These are phyloP conservation scores for Tetracentron sinense DNA, from an alignment of 164 flowering plant genomes.

Conservation along the genomic window DNA sequence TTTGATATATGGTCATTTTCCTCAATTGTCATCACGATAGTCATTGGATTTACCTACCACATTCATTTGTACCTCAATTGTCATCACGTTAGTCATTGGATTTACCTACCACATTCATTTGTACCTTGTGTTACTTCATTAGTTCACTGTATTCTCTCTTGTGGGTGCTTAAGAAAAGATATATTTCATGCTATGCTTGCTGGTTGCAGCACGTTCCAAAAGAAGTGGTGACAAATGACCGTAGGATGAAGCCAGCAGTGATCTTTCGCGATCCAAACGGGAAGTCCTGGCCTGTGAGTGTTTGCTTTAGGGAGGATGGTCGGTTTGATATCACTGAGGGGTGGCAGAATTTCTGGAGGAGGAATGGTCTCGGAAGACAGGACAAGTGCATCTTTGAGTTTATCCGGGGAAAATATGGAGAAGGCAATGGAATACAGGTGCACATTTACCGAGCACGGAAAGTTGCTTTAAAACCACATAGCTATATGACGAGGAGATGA, in stretches of 20 bases:
- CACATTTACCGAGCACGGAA: neutral
- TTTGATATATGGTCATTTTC: no score
- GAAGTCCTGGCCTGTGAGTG: slow-evolving; percentile 16
- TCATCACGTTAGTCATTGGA: no score
- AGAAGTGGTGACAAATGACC: neutral
- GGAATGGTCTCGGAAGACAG: neutral
- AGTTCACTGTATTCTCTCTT: no score
- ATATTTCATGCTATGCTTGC: neutral
- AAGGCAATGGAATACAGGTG: neutral
- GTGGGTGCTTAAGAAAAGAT: no score
- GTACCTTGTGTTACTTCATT: no score
- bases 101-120: no score
- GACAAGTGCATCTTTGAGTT: slow-evolving; percentile 22
- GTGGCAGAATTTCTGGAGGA: slow-evolving; percentile 13
- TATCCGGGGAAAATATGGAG: neutral
- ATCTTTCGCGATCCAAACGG: slow-evolving; percentile 13
- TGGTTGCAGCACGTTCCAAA: slow-evolving; percentile 20
- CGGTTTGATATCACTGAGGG: neutral
- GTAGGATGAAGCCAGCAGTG: neutral
- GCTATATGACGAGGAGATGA: no score
- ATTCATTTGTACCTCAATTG: no score
- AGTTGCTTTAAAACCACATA: neutral
- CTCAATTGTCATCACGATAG: no score
- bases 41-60: no score
- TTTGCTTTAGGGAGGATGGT: neutral